Evolutionary conservation across 2,329 filamentous ascomycete species (phyloP), one percentile per base, ranked within the genome.

Genomic region (Chrysoporthe austroafricana): DNA sequence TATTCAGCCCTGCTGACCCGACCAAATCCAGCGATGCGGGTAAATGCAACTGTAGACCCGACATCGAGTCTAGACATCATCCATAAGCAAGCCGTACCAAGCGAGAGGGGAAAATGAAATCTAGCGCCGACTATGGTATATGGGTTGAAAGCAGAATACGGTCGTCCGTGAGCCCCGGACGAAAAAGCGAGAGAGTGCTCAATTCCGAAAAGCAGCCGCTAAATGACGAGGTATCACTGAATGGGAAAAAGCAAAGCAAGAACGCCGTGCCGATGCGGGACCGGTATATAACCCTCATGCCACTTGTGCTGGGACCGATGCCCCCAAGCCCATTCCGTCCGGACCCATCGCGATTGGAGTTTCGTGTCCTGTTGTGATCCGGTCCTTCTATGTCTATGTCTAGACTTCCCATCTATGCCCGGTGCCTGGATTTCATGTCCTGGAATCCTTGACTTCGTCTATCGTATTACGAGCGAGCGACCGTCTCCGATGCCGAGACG

Each of bases 91-190:
- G 43, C 21, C 44, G 44, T 14, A 13, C 44, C 44, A 46, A 46
- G 54, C 54, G 26, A 48, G 18, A 32, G 14, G n/a, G 26, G 48
- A 60, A 60, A 13, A 60, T 11, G 21, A 44, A 58, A 46, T 61
- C 21, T 36, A 61, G 21, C 59, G 59, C 59, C 26, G 16, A 36
- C 42, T 18, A 14, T 61, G 43, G 42, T 61, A 61, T 61, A 34
- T 44, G 56, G n/a, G 18, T 34, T 36, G 13, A 48, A 61, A 61
- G 26, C 43, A 61, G 6, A 43, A 32, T 14, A 26, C 32, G 39
- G 11, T 13, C 9, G 18, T 14, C 11, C 44, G 44, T 46, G 44
- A 46, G 44, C 44, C 11, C 44, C 44, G 44, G 44, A 58, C 16
- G 34, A n/a, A 39, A 11, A 57, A 26, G 26, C 26, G 34, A 13